These are phyloP conservation scores for Sarocladium oryzae DNA, from an alignment of 2,329 filamentous ascomycete genomes.

Conservation along the genomic window DNA sequence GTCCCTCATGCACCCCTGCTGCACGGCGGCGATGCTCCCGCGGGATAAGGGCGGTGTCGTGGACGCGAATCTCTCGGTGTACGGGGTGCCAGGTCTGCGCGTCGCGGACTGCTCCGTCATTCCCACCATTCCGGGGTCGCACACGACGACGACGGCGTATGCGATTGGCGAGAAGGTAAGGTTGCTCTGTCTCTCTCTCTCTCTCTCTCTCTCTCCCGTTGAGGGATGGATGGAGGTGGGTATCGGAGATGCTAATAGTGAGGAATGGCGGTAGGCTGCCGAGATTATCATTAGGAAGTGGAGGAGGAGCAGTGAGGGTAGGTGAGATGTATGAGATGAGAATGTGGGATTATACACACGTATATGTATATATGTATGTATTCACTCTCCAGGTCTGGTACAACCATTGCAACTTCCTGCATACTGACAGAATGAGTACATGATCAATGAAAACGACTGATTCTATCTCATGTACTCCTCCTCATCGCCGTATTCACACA, in stretches of 20 bases:
- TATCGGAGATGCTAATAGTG: background rate
- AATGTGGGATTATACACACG: no score
- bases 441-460: no score
- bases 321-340: no score
- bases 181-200: no score
- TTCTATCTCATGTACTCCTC: no score
- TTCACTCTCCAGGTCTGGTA: no score
- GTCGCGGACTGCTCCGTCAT: constrained; percentile 23
- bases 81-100: constrained; percentile 25
- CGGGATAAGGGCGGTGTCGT: constrained; percentile 29
- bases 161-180: constrained; percentile 43
- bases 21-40: constrained; percentile 39
- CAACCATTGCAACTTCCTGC: no score
- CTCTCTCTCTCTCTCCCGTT: no score
- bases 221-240: no score
- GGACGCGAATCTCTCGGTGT: constrained; percentile 25
- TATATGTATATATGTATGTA: no score
- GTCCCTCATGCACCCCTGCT: constrained; percentile 34
- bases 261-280: constrained; percentile 11
- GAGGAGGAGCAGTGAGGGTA: constrained; percentile 1
- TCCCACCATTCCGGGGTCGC: constrained; percentile 24
- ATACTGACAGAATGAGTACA: no score
- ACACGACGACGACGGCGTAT: constrained; percentile 45
- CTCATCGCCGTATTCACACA: no score
- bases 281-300: constrained; percentile 15